Base-by-base conservation (phyloP, 2,329 filamentous ascomycete genomes). In the Aureobasidium sp. region DNA sequence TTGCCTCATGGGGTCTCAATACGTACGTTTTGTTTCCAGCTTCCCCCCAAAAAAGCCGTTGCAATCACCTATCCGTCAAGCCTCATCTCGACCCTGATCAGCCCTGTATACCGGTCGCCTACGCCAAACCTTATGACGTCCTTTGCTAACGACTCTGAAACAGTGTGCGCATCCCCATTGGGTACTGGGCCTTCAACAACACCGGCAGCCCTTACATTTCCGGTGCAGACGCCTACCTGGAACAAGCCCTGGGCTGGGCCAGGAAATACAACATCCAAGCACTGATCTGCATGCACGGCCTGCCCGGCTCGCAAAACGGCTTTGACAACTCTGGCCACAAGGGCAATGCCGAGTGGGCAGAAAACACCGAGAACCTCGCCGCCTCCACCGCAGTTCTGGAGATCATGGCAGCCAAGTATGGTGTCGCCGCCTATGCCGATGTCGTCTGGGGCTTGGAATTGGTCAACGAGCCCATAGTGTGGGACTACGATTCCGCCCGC, bases 321-420 rank as follows among this genome's bases (percentile, higher is more conserved):
- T 86, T 82, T 68, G 84, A 87, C 70, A 86, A 87, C 71, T 84
- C 80, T 45, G 84, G 84, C 2, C 79, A 82, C 62, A 53, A 22
- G 74, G 74, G 67, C 75, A 73, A 56, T 67, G 65, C 58, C 76
- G 59, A 20, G 77, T 76, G 65, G 70, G 71, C 8, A 82, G 79
- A 77, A 75, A 77, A 64, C 69, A 79, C 77, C 25, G 71, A 78
- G 63, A 82, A 77, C 0, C 74, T 81, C 9, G 63, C 73, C 14
- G 74, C 78, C 51, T 84, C 81, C 1, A 72, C 87, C 9, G 69
- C 76, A 25, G 82, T 86, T 2, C 77, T 89, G n/a, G 72, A 81
- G 25, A 78, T 70, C 8, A 82, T 88, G 59, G 79, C 82, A 20
- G 67, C 76, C 15, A 83, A 85, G 65, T 88, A 88, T 66, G 81